Conservation (phyloP, 352 stramenopile genomes). For the Phytopythium kandeliae region DNA sequence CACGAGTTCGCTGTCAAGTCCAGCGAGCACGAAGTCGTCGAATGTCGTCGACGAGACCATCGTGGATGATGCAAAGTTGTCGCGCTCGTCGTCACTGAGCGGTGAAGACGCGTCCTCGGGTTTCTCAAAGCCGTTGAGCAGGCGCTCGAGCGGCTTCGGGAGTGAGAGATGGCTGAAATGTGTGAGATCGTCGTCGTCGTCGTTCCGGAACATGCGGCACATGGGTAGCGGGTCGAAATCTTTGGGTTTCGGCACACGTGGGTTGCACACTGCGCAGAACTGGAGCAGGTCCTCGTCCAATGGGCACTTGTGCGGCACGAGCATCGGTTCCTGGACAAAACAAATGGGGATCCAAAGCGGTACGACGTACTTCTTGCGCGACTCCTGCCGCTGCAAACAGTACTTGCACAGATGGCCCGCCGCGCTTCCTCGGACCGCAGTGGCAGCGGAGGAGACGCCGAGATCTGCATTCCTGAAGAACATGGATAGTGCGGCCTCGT, state of each 20-base stretch:
- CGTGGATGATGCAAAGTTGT: conserved; percentile 16
- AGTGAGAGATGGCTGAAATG: conserved; percentile 34
- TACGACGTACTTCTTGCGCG: conserved; percentile 66
- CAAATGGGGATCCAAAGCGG: conserved; percentile 80
- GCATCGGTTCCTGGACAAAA: conserved; percentile 80
- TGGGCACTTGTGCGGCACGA: conserved; percentile 58
- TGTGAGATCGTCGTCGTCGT: conserved; percentile 24
- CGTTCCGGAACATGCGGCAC: conserved; percentile 64
- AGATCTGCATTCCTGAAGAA: conserved; percentile 11
- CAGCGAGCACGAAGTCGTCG: conserved; percentile 47
- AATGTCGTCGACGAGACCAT: conserved; percentile 42
- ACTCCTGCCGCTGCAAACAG: conserved; percentile 49
- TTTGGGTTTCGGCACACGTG: conserved; percentile 29
- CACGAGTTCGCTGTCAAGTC: conserved; percentile 60
- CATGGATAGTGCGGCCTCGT: conserved; percentile 2
- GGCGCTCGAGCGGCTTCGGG: conserved; percentile 53
- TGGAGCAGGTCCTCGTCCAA: conserved; percentile 63
- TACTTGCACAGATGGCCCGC: conserved; percentile 56
- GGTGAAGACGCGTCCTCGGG: conserved; percentile 6
- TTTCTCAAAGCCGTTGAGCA: conserved; percentile 43
- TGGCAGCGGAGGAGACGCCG: conserved; percentile 16
- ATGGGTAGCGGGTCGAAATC: conserved; percentile 70
- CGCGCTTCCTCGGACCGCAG: conserved; percentile 11
- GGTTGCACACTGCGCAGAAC: conserved; percentile 57
- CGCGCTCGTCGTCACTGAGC: conserved; percentile 32